Base-by-base conservation (phyloP, 2,329 filamentous ascomycete genomes). In the Ramularia endophylla region DNA sequence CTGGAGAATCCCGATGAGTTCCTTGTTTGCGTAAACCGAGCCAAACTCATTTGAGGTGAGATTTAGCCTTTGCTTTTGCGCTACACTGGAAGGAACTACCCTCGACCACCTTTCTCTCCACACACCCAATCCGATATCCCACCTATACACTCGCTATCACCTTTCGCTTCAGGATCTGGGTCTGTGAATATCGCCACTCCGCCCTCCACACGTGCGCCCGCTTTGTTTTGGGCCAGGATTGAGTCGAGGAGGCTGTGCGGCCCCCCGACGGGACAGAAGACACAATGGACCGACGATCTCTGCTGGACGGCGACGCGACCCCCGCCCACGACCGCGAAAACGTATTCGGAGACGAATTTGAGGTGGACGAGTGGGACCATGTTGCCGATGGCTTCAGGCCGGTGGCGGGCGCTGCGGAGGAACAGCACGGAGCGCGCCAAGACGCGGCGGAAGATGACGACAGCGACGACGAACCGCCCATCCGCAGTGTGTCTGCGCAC, bases 341-440 rank as follows among this genome's bases (percentile, higher is more conserved):
- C 56, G 64, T 72, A 41, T 73, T 73, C 50, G 68, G 66, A 56
- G 70, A 73, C 54, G 67, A 71, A 46, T 66, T 63, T 51, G 70
- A 69, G 47, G 54, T 69, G 39, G 58, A 62, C 36, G 64, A 66
- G 36, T 57, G 60, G 16, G 66, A 71, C 46, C 65, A 64, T 45
- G 62, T 70, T 19, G 68, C 65, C 40, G 68, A 71, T 45, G 68
- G 68, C 43, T 71, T 70, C 54, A 60, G 67, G 35, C 68, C 68
- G 27, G 55, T 57, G 22, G 57, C 60, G 38, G 56, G 53, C 39
- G 50, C 50, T 37, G 46, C 50, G 41, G 49, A 43, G 40, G 44
- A 44, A 38, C 42, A 34, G 39, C 18, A 41, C 16, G 28, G 41
- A 38, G 39, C 43, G 50, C 44, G 46, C 48, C 48, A 53, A 44